Evolutionary conservation across 1,284 basidiomycete species (phyloP).

Genomic region (Coriolopsis trogii): DNA sequence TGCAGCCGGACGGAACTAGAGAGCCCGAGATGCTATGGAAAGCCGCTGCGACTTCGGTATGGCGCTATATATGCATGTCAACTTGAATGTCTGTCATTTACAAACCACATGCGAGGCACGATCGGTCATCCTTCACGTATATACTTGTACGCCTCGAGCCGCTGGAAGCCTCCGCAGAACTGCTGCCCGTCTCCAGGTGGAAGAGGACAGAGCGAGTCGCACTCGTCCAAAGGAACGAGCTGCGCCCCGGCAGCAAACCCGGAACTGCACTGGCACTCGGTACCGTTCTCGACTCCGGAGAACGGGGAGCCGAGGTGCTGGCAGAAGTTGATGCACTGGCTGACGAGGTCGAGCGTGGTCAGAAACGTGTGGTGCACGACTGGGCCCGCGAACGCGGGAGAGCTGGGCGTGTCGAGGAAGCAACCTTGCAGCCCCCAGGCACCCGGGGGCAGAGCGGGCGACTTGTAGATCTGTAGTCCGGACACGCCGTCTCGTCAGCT

Average conservation of each 20-base stretch:
- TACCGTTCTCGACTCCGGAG: slow-evolving; percentile 13
- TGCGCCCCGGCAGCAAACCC: slow-evolving; percentile 8
- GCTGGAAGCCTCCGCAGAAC: slow-evolving; percentile 12
- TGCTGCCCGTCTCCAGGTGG: slow-evolving; percentile 4
- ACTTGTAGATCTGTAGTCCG: slow-evolving; percentile 18
- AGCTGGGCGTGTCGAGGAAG: slow-evolving; percentile 15
- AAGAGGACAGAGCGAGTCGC: slow-evolving; percentile 14
- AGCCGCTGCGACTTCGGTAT: too few species aligned
- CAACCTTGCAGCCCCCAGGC: slow-evolving; percentile 7
- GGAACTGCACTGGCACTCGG: slow-evolving; percentile 17
- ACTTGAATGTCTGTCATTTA: too few species aligned
- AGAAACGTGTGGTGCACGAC: slow-evolving; percentile 13
- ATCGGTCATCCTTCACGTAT: too few species aligned
- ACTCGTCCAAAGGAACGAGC: slow-evolving; percentile 2
- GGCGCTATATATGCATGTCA: too few species aligned
- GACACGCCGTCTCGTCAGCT: neutral
- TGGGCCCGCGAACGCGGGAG: slow-evolving; percentile 9
- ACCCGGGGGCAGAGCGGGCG: slow-evolving; percentile 15
- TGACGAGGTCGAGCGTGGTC: slow-evolving; percentile 13
- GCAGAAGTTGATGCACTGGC: slow-evolving; percentile 15
- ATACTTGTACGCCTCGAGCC: slow-evolving; percentile 16
- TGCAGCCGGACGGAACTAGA: too few species aligned
- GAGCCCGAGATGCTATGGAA: too few species aligned
- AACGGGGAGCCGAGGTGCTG: slow-evolving; percentile 11
- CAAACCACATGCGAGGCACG: too few species aligned